Percentiles rank a stretch among this genome's conserved stretches.
Evolutionary conservation across 805 yeast genomes (phyloP).

Genomic region (Candida vaughaniae): DNA sequence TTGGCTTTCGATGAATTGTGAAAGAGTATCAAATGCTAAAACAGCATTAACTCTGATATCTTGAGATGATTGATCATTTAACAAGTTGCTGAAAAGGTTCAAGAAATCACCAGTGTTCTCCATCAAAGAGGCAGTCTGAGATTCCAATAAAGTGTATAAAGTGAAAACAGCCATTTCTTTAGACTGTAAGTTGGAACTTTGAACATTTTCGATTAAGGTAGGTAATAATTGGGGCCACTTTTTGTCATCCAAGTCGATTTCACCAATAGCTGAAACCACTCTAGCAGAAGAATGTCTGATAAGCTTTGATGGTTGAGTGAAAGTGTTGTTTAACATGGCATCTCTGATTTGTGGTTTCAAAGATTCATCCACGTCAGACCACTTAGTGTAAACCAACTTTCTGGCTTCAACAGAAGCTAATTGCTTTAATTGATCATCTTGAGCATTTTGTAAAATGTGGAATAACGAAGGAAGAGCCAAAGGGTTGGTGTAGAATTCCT

Average conservation of each 20-base stretch:
- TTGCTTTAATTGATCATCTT: constrained; percentile 74
- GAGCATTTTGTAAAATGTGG: constrained; percentile 71
- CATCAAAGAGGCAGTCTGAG: constrained; percentile 56
- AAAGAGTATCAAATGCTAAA: constrained; percentile 71
- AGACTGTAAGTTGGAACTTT: constrained; percentile 49
- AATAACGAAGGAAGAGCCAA: constrained; percentile 77
- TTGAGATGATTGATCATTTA: constrained; percentile 58
- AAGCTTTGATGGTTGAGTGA: constrained; percentile 60
- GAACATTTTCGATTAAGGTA: constrained; percentile 61
- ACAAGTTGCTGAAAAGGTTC: constrained; percentile 64
- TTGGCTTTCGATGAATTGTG: constrained; percentile 64
- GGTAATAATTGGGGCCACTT: constrained; percentile 80
- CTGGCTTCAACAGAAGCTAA: constrained; percentile 96
- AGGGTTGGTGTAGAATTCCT: constrained; percentile 70
- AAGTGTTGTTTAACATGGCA: constrained; percentile 66
- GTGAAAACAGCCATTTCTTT: constrained; percentile 85
- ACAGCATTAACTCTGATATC: constrained; percentile 83
- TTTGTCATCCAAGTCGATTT: constrained; percentile 59
- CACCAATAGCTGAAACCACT: constrained; percentile 83
- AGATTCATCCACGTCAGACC: constrained; percentile 55
- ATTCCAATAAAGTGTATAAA: constrained; percentile 74
- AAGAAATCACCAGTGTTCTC: constrained; percentile 66
- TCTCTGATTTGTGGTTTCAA: constrained; percentile 62
- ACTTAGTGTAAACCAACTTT: constrained; percentile 70
- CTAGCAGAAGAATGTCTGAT: constrained; percentile 90